These are phyloP conservation scores for Candolleomyces efflorescens DNA, from an alignment of 768 basidiomycete genomes.

Conservation along the genomic window DNA sequence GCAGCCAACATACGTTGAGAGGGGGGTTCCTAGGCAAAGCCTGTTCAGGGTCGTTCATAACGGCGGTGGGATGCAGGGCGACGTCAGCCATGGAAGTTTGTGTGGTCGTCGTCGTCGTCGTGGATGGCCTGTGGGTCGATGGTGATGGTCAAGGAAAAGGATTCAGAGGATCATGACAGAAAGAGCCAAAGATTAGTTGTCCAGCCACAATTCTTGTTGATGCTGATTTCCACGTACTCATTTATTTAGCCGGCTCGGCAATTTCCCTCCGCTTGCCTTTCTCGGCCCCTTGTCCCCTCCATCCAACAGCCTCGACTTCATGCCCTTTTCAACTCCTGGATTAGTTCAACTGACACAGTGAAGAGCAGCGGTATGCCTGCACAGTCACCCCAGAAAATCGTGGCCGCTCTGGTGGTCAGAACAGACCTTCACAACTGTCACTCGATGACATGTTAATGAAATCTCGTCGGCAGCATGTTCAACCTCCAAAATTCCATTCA, in stretches of 20 bases:
- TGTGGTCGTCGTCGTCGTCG: not conserved
- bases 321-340: too few relatives aligned
- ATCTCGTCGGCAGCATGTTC: too few relatives aligned
- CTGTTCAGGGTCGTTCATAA: not conserved
- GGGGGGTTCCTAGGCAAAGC: not conserved
- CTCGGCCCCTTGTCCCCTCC: not conserved
- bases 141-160: not conserved
- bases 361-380: too few relatives aligned
- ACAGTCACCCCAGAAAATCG: too few relatives aligned
- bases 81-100: slow-evolving; percentile 4
- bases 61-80: not conserved
- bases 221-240: slow-evolving; percentile 3
- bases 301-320: too few relatives aligned
- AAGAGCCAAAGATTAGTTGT: slow-evolving; percentile 2
- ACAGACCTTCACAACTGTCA: too few relatives aligned
- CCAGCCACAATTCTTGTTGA: slow-evolving; percentile 6
- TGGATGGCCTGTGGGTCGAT: not conserved
- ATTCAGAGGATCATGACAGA: slow-evolving; percentile 8
- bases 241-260: slow-evolving; percentile 3
- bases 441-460: too few relatives aligned
- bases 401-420: too few relatives aligned
- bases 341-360: too few relatives aligned
- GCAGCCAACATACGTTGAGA: slow-evolving; percentile 3
- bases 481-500: too few relatives aligned
- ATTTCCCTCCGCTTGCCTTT: slow-evolving; percentile 1